phyloP scores from a whole-genome alignment of 768 basidiomycete genomes.

The Russula emetica region DNA sequence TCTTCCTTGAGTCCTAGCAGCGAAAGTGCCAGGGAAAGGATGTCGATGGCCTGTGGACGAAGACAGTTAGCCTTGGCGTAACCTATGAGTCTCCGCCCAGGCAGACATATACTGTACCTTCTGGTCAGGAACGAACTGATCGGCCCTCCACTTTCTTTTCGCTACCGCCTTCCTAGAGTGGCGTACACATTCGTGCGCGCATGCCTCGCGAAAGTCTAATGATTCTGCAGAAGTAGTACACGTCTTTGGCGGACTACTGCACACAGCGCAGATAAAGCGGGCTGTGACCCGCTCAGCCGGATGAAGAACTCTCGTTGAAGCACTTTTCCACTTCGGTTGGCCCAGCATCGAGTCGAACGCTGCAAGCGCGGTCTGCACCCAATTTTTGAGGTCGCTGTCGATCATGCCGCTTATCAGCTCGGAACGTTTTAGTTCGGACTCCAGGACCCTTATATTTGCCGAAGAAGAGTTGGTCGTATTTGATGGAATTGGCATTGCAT shows the following conservation, averaged over 20 bases:
- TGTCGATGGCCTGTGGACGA: slow-evolving; percentile 21
- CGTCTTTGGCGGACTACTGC: slow-evolving; percentile 38
- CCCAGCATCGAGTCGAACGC: slow-evolving; percentile 48
- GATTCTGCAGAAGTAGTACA: slow-evolving; percentile 40
- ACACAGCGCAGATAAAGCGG: slow-evolving; percentile 53
- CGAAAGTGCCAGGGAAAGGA: slow-evolving; percentile 15
- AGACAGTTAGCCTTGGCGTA: neutral
- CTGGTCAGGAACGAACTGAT: slow-evolving; percentile 54
- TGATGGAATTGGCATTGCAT: neutral
- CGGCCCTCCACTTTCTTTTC: slow-evolving; percentile 43
- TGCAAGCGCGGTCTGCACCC: slow-evolving; percentile 45
- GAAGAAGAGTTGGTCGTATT: neutral
- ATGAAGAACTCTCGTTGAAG: slow-evolving; percentile 45
- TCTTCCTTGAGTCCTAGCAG: slow-evolving; percentile 6
- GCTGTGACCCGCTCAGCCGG: slow-evolving; percentile 57
- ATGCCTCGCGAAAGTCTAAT: slow-evolving; percentile 55
- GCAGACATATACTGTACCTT: slow-evolving; percentile 40
- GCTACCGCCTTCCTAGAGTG: slow-evolving; percentile 31
- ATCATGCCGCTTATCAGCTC: slow-evolving; percentile 38
- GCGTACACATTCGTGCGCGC: slow-evolving; percentile 51
- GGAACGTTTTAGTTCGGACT: slow-evolving; percentile 32
- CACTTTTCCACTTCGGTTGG: slow-evolving; percentile 47
- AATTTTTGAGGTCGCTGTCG: slow-evolving; percentile 43
- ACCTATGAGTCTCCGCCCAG: slow-evolving; percentile 10
- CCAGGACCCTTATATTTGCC: neutral